phyloP scores from a whole-genome alignment of 768 basidiomycete genomes.

The Serendipita vermifera region DNA sequence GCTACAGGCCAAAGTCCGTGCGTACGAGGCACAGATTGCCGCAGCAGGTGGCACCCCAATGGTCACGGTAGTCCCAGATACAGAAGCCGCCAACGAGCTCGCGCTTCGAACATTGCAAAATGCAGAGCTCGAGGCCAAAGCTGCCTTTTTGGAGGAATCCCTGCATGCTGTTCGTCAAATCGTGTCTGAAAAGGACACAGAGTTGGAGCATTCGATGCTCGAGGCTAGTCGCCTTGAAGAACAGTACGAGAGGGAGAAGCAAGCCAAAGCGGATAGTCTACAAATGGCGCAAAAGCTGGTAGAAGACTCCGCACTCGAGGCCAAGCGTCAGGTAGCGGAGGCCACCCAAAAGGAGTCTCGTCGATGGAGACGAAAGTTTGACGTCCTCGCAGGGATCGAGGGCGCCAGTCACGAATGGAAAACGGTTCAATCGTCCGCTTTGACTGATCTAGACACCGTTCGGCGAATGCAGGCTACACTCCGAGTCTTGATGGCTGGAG shows the following conservation, averaged over 20 bases:
- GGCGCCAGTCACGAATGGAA: not conserved
- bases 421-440: not conserved
- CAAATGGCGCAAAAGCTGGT: not conserved
- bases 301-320: not conserved
- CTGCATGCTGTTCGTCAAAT: not conserved
- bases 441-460: not conserved
- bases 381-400: not conserved
- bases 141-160: conserved; percentile 5
- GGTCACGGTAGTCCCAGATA: not conserved
- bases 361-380: not conserved
- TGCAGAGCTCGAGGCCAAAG: not conserved
- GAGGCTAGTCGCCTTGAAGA: not conserved
- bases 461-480: not conserved
- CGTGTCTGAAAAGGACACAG: not conserved
- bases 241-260: not conserved
- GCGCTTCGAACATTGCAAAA: conserved; percentile 2
- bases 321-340: not conserved
- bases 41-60: not conserved
- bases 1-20: not conserved
- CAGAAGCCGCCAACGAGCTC: not conserved
- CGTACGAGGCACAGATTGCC: not conserved
- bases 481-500: not conserved
- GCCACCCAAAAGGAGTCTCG: not conserved
- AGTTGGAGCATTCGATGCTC: not conserved
- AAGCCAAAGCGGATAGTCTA: not conserved